Evolutionary conservation across 345 rosid genomes (phyloP).

Genomic region (Adansonia digitata): DNA sequence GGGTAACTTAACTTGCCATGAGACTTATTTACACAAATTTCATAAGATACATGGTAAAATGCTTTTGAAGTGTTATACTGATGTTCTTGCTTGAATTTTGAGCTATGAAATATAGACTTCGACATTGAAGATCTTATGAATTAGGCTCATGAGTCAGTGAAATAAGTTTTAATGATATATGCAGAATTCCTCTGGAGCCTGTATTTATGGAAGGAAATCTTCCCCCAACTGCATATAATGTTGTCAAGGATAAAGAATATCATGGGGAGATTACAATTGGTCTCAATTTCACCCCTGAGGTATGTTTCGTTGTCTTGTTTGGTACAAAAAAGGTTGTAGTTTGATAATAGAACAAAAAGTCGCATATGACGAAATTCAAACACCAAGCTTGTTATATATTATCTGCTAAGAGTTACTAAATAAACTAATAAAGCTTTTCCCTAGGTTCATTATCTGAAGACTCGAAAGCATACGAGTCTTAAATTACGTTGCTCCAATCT

Average conservation of each 20-base stretch:
- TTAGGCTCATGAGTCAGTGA: not conserved
- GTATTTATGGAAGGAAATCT: conserved; percentile 53
- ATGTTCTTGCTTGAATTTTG: not conserved
- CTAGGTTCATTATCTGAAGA: too few species aligned
- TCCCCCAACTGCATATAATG: conserved; percentile 57
- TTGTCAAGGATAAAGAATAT: conserved; percentile 60
- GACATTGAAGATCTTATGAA: not conserved
- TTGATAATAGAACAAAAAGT: too few species aligned
- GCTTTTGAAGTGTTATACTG: too few species aligned
- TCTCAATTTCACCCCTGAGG: conserved; percentile 67
- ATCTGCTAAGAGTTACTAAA: too few species aligned
- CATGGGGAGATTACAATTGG: conserved; percentile 65
- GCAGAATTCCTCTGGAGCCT: conserved; percentile 60
- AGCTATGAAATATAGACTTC: not conserved
- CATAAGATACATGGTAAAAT: not conserved
- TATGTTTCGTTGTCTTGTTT: not conserved
- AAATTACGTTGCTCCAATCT: too few species aligned
- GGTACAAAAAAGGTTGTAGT: too few species aligned
- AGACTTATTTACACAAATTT: too few species aligned
- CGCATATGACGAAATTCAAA: too few species aligned
- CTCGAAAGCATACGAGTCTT: too few species aligned
- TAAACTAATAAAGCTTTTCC: too few species aligned
- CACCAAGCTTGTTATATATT: too few species aligned
- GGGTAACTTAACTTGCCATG: too few species aligned
- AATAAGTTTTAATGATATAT: conserved; percentile 6